A percentile compares a stretch with the other conserved stretches of the same genome.
Conservation (phyloP, 495 filamentous ascomycete genomes). For the Hypomontagnella submonticulosa region DNA sequence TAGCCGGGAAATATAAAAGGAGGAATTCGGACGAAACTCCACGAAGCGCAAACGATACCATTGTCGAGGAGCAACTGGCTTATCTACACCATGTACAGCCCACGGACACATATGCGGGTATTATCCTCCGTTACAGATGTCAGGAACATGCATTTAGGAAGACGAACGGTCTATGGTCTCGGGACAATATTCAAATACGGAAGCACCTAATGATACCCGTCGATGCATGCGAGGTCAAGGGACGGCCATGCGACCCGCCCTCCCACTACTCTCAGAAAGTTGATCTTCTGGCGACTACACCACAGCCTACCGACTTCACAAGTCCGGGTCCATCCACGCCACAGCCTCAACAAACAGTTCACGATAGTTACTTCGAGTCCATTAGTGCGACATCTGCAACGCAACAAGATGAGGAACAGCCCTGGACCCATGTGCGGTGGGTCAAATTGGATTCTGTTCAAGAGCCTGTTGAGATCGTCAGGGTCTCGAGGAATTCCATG, state of each 20-base stretch:
- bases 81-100: slow-evolving; percentile 90
- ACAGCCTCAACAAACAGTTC: slow-evolving; percentile 27
- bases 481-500: slow-evolving; percentile 80
- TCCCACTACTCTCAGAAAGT: slow-evolving; percentile 49
- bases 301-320: slow-evolving; percentile 41
- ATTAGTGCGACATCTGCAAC: slow-evolving; percentile 47
- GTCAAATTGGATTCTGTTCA: slow-evolving; percentile 77
- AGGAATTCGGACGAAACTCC: slow-evolving; percentile 63
- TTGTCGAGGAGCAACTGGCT: slow-evolving; percentile 76
- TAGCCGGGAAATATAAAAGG: slow-evolving; percentile 62
- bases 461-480: slow-evolving; percentile 82
- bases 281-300: slow-evolving; percentile 60
- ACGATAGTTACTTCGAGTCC: slow-evolving; percentile 54
- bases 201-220: slow-evolving; percentile 87
- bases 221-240: slow-evolving; percentile 87
- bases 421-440: slow-evolving; percentile 90
- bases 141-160: slow-evolving; percentile 80
- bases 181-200: slow-evolving; percentile 85
- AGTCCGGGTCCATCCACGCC: slow-evolving; percentile 18
- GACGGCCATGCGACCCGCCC: slow-evolving; percentile 66
- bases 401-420: slow-evolving; percentile 56
- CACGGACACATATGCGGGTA: slow-evolving; percentile 86
- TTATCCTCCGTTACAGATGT: slow-evolving; percentile 90
- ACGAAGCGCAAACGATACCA: slow-evolving; percentile 49
- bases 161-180: slow-evolving; percentile 93